Percentiles rank a stretch among this genome's conserved stretches.
Evolutionary conservation across 2,329 filamentous ascomycete species (phyloP).

Genomic region (Colletotrichum chrysophilum): DNA sequence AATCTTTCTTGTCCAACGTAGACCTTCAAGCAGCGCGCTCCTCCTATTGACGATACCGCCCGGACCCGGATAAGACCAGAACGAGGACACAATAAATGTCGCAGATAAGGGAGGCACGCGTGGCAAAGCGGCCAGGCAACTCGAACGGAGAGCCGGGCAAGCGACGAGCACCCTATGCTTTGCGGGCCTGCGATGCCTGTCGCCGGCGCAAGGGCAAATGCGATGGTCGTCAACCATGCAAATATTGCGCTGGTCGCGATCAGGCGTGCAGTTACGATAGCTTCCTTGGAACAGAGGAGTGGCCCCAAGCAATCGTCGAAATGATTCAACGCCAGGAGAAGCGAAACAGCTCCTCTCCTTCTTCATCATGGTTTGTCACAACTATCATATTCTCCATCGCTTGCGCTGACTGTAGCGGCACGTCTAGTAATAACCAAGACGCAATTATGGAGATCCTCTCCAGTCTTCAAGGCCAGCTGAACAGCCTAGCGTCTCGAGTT

Average conservation of each 20-base stretch:
- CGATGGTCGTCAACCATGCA: constrained; percentile 26
- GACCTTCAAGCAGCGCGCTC: neutral
- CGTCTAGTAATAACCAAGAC: neutral
- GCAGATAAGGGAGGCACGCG: neutral
- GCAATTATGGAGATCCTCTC: neutral
- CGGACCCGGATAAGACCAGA: neutral
- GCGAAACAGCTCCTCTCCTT: neutral
- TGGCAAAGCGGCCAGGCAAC: neutral
- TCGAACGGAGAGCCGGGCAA: neutral
- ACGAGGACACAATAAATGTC: neutral
- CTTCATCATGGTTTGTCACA: neutral
- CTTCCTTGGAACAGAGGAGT: neutral
- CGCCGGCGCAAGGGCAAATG: constrained; percentile 28
- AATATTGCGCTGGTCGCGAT: constrained; percentile 19
- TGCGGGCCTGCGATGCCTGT: constrained; percentile 28
- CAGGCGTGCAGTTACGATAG: constrained; percentile 21
- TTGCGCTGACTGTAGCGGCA: neutral
- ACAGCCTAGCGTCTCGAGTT: constrained; percentile 1
- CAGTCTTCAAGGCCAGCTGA: constrained; percentile 1
- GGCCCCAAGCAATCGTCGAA: neutral
- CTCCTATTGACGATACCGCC: neutral
- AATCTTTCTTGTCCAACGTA: neutral
- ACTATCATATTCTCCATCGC: neutral
- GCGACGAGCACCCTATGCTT: constrained; percentile 24
- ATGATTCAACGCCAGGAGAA: neutral